These are phyloP conservation scores for Symbiodinium pilosum DNA, from an alignment of 73 alveolate species.

Conservation along the genomic window DNA sequence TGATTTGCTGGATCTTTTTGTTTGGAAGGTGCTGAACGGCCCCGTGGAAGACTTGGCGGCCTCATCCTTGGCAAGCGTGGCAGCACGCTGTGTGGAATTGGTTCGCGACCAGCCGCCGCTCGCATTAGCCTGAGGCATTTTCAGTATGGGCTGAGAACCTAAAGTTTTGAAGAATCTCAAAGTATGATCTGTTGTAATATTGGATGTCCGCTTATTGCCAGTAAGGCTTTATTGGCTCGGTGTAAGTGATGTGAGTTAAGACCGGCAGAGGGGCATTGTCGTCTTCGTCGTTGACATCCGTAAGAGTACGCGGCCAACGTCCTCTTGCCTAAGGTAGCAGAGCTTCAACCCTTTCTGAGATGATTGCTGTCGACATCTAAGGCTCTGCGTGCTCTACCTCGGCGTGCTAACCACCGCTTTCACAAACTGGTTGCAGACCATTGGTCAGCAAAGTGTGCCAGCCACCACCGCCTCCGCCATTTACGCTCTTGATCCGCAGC, in stretches of 20 bases:
- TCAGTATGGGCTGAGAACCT: no score
- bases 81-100: background rate
- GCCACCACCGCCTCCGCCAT: slow-evolving; percentile 87
- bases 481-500: slow-evolving; percentile 55
- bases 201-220: no score
- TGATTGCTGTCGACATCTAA: background rate
- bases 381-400: slow-evolving; percentile 71
- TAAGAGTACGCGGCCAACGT: no score
- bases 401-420: slow-evolving; percentile 91
- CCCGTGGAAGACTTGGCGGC: background rate
- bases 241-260: no score
- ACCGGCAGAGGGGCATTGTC: no score
- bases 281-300: no score
- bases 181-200: background rate
- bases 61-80: background rate
- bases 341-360: no score
- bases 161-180: no score
- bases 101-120: background rate
- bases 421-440: slow-evolving; percentile 94
- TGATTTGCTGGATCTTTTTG: background rate
- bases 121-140: no score
- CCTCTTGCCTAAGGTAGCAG: no score
- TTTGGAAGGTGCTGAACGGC: background rate
- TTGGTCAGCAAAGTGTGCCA: slow-evolving; percentile 83
- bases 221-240: no score